Evolutionary conservation across 2,329 filamentous ascomycete species (phyloP).

Genomic region (Aureobasidium sp.): DNA sequence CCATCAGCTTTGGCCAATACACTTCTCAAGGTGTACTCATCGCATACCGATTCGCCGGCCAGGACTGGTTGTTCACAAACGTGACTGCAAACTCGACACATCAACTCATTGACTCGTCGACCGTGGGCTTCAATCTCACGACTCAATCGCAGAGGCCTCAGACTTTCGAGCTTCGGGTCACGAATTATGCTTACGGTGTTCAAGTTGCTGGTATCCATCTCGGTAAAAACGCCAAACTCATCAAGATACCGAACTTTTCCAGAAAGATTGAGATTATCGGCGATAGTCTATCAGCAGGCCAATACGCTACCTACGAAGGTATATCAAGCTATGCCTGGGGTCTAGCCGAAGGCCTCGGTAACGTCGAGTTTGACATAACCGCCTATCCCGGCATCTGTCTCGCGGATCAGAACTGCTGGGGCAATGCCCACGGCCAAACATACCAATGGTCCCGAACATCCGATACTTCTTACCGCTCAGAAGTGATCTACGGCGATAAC

Average conservation of each 20-base stretch:
- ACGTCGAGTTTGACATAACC: constrained; percentile 50
- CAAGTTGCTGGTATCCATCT: constrained; percentile 48
- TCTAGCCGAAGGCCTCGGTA: constrained; percentile 47
- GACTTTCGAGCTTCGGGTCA: constrained; percentile 50
- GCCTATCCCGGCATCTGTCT: constrained; percentile 52
- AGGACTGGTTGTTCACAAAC: constrained; percentile 54
- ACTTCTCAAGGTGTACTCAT: constrained; percentile 44
- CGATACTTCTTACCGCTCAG: constrained; percentile 43
- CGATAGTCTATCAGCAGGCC: constrained; percentile 44
- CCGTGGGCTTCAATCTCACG: constrained; percentile 37
- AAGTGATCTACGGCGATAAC: constrained; percentile 31
- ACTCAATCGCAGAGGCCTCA: constrained; percentile 34
- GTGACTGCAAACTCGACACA: constrained; percentile 49
- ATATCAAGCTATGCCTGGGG: constrained; percentile 49
- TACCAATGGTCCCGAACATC: constrained; percentile 51
- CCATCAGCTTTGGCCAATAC: constrained; percentile 45
- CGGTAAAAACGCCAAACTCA: constrained; percentile 34
- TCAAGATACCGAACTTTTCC: constrained; percentile 32
- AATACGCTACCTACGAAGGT: constrained; percentile 51
- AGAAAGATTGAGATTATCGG: constrained; percentile 38
- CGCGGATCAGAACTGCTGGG: constrained; percentile 39
- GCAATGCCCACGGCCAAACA: constrained; percentile 29
- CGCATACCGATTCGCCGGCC: constrained; percentile 48
- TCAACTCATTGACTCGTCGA: constrained; percentile 42
- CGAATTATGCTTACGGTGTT: constrained; percentile 53